Evolutionary conservation across 2,329 filamentous ascomycete genomes (phyloP).

Genomic region (Paecilomyces sp.): DNA sequence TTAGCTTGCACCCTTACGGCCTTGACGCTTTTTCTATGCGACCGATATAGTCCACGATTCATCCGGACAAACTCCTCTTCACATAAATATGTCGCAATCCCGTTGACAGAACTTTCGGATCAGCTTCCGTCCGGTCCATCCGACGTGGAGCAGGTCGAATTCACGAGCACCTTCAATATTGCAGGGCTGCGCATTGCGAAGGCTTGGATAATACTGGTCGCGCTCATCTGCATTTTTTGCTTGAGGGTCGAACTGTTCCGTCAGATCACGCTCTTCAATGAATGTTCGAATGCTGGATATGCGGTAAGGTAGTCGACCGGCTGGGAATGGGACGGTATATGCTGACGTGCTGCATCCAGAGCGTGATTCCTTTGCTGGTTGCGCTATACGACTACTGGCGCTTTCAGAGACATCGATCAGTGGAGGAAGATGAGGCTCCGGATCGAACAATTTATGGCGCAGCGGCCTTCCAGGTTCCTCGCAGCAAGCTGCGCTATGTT

Average conservation of each 20-base stretch:
- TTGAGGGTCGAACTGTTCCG: conserved; percentile 34
- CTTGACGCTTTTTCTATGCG: conserved; percentile 27
- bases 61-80: conserved; percentile 13
- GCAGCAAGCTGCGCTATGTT: conserved; percentile 30
- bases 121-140: background rate
- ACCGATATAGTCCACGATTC: conserved; percentile 22
- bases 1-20: conserved; percentile 36
- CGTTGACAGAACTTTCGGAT: conserved; percentile 16
- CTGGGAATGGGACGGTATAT: background rate
- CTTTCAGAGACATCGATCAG: conserved; percentile 17
- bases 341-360: conserved; percentile 15
- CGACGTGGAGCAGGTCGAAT: background rate
- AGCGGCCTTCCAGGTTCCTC: conserved; percentile 20
- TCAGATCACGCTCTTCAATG: conserved; percentile 31
- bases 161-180: background rate
- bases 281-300: conserved; percentile 35
- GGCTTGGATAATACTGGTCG: conserved; percentile 16
- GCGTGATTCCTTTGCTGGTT: conserved; percentile 33
- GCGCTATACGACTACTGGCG: conserved; percentile 35
- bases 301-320: conserved; percentile 20
- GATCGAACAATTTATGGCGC: conserved; percentile 21
- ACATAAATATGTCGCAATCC: conserved; percentile 20
- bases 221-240: conserved; percentile 17
- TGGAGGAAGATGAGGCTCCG: conserved; percentile 9
- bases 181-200: conserved; percentile 6